Base-by-base conservation (phyloP, 805 yeast genomes). In the Pachysolen tannophilus region DNA sequence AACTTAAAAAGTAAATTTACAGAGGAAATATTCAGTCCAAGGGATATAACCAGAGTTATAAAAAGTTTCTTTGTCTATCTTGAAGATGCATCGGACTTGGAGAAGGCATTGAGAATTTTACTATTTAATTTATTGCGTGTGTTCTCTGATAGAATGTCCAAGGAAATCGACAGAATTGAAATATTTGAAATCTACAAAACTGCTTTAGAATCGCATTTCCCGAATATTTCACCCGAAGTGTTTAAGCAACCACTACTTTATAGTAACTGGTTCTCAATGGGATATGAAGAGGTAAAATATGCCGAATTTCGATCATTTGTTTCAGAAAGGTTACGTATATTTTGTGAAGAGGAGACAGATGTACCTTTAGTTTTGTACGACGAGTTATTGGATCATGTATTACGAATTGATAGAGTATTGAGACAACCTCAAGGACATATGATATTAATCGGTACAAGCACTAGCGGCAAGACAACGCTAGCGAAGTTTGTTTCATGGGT, bases 401-500 rank as follows among this genome's bases (percentile, higher is more conserved):
- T 90, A 19, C 58, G 94, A 39, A 75, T 88, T 32, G 95, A 88
- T 47, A 60, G 97, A 38, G 90, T 85, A 0, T 53, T 90, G 32
- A 69, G 78, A 35, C 94, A 86, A 48, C 78, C 80, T 0, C 97
- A 88, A 48, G 97, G 97, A 0, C 97, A 90, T 54, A 55, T 84
- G 65, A 83, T 90, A 43, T 52, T 90, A 26, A 81, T 84, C 15
- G 97, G 97, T 0, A 75, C 84, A 1, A 70, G 85, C 35, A 72
- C 94, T 1, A 75, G 87, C 44, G 97, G 97, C 1, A 84, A 83
- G 52, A 69, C 85, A 0, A 78, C 88, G 0, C 48, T 87, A 35
- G 65, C 82, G 0, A 72, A 76, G 42, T 90, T 90, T 65, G 95
- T 84, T 4, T 76, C 94, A 0, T 90, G 97, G 97, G 73, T 87